phyloP scores from a whole-genome alignment of 2,329 filamentous ascomycete genomes.

The Cercospora sp. region DNA sequence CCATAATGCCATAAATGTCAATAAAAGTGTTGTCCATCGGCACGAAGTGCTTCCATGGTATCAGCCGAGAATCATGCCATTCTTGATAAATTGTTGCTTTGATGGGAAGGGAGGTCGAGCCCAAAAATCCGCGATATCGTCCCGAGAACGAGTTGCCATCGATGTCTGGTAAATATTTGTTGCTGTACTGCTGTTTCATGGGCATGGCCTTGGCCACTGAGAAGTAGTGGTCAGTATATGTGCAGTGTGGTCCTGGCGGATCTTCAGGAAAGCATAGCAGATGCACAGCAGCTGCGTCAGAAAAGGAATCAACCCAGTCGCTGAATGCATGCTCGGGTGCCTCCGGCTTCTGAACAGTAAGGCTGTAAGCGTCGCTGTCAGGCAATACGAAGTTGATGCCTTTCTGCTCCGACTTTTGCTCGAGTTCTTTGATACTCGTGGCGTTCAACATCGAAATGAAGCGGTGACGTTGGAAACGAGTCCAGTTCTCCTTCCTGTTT shows the following conservation, averaged over 20 bases:
- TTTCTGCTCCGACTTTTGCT: conserved; percentile 41
- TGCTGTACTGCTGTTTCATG: conserved; percentile 47
- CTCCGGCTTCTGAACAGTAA: conserved; percentile 34
- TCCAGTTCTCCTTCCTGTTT: conserved; percentile 61
- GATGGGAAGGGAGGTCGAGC: conserved; percentile 33
- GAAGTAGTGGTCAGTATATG: conserved; percentile 50
- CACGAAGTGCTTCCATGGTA: conserved; percentile 43
- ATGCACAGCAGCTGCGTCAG: conserved; percentile 48
- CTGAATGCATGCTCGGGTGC: conserved; percentile 33
- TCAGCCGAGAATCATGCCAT: conserved; percentile 42
- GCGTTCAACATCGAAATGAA: conserved; percentile 73
- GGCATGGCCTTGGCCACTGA: conserved; percentile 35
- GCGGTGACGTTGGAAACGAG: conserved; percentile 71
- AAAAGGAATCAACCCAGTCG: conserved; percentile 45
- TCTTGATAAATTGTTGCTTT: conserved; percentile 43
- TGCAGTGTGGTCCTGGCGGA: conserved; percentile 43
- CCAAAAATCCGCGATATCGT: conserved; percentile 38
- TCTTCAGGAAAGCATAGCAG: conserved; percentile 48
- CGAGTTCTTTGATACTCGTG: conserved; percentile 56
- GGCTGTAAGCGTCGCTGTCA: conserved; percentile 42
- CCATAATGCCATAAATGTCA: conserved; percentile 36
- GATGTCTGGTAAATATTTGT: conserved; percentile 72
- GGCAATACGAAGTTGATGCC: conserved; percentile 46
- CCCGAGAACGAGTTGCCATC: conserved; percentile 61
- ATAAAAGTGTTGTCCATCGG: conserved; percentile 36